Evolutionary conservation across 177 flowering plant species (phyloP), one percentile per base, ranked within the genome.

Genomic region (Telopea speciosissima): DNA sequence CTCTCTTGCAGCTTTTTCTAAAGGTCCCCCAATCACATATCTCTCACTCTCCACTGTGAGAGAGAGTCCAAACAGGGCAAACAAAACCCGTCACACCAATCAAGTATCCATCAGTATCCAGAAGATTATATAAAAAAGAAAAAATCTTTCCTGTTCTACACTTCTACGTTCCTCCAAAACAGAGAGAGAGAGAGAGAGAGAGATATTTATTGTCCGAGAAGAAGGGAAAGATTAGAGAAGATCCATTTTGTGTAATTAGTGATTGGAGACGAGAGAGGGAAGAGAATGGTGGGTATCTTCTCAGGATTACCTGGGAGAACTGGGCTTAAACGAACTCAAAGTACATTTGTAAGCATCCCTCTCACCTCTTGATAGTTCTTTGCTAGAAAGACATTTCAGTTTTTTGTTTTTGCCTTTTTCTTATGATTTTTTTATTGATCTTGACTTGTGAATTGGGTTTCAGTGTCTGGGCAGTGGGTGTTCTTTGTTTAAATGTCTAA

Each of bases 231-330:
- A 21, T 3, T n/a, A n/a, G n/a, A n/a, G n/a, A n/a, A n/a, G n/a
- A n/a, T n/a, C n/a, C n/a, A n/a, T n/a, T n/a, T n/a, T 44, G 13
- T 44, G 49, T 44, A 13, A 44, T 44, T 44, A 9, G 49, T 44
- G 13, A 54, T 16, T 21, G 1, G 22, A 24, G 25, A 16, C n/a
- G n/a, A 16, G 59, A 49, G 54, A 49, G 22, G 31, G 22, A 68
- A 25, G 33, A 79, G 71, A 12, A 90, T 92, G 97, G 93, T 90
- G 83, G 95, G 98, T 61, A 73, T 93, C 78, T 93, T 93, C 76
- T 91, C 98, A 2, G 81, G 87, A 68, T 84, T 93, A 68, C 81
- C 90, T 66, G 86, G 62, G 23, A 69, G 85, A 81, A 72, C 67
- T 70, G 82, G 83, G 21, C 97, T 87, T 82, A 87, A 97, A 58